Evolutionary conservation across 345 rosid genomes (phyloP).

Genomic region (Gossypium rotundifolium): DNA sequence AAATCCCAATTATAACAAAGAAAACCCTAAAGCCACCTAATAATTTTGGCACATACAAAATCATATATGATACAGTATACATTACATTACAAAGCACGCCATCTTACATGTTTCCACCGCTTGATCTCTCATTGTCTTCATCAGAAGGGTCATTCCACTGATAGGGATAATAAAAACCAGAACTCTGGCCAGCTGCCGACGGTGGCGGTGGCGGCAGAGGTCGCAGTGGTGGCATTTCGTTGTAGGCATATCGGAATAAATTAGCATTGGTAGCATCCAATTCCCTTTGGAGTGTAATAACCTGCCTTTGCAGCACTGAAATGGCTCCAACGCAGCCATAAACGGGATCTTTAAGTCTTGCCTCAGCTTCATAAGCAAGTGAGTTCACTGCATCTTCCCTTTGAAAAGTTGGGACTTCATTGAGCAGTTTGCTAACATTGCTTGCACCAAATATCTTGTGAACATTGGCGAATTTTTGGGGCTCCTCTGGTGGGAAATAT

Average conservation of each 20-base stretch:
- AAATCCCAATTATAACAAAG: neutral
- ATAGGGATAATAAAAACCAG: constrained; percentile 22
- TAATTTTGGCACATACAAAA: constrained; percentile 10
- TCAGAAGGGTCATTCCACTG: constrained; percentile 18
- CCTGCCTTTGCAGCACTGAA: constrained; percentile 56
- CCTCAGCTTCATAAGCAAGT: constrained; percentile 64
- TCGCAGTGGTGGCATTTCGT: constrained; percentile 10
- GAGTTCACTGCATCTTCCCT: constrained; percentile 62
- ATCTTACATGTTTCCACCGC: constrained; percentile 22
- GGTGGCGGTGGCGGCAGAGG: neutral
- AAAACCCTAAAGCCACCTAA: constrained; percentile 22
- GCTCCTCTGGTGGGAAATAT: constrained; percentile 65
- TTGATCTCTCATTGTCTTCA: constrained; percentile 17
- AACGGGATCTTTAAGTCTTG: constrained; percentile 60
- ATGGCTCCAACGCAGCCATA: constrained; percentile 69
- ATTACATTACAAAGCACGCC: neutral
- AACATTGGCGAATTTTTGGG: constrained; percentile 57
- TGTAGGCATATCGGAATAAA: constrained; percentile 35
- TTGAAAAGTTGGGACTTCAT: constrained; percentile 49
- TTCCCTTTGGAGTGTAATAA: constrained; percentile 50
- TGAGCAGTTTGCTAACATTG: constrained; percentile 58
- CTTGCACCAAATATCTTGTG: constrained; percentile 71
- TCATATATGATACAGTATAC: neutral
- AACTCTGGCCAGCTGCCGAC: constrained; percentile 7
- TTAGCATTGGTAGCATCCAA: constrained; percentile 57